Evolutionary conservation across 768 basidiomycete species (phyloP).

Genomic region (Tubosaeta sp.): DNA sequence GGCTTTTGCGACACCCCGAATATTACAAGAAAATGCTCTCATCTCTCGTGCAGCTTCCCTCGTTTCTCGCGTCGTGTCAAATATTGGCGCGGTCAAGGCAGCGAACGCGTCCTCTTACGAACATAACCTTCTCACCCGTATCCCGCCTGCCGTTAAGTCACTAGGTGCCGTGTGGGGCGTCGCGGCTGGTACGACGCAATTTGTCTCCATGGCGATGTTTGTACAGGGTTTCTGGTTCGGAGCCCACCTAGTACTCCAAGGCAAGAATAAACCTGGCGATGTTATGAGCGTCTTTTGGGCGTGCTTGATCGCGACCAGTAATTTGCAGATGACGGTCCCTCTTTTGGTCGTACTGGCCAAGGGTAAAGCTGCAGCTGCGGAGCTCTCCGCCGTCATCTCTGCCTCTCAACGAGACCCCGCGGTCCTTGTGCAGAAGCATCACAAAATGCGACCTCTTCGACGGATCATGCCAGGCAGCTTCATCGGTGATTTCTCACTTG

Average conservation of each 20-base stretch:
- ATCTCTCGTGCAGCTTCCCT: conserved; percentile 72
- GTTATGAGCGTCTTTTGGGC: conserved; percentile 99
- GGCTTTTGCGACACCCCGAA: conserved; percentile 58
- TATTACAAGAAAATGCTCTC: conserved; percentile 60
- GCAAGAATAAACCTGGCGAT: conserved; percentile 61
- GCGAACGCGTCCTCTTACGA: conserved; percentile 75
- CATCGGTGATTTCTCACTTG: conserved; percentile 64
- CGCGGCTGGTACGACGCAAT: conserved; percentile 65
- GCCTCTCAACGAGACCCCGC: conserved; percentile 34
- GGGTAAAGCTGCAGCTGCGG: conserved; percentile 53
- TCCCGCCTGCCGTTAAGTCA: conserved; percentile 45
- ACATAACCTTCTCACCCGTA: conserved; percentile 41
- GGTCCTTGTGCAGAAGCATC: conserved; percentile 18
- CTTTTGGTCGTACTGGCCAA: conserved; percentile 60
- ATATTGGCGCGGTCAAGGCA: conserved; percentile 88
- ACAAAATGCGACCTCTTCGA: conserved; percentile 37
- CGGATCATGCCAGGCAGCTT: conserved; percentile 65
- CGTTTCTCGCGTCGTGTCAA: conserved; percentile 69
- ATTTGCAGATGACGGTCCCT: conserved; percentile 84
- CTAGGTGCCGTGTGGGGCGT: conserved; percentile 75
- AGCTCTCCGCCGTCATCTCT: conserved; percentile 20
- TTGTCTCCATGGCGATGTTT: conserved; percentile 88
- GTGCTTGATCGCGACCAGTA: conserved; percentile 83
- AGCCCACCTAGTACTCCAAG: conserved; percentile 78
- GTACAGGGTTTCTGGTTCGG: conserved; percentile 98